phyloP scores from a whole-genome alignment of 352 stramenopile genomes.

The Pythium plurisporium region DNA sequence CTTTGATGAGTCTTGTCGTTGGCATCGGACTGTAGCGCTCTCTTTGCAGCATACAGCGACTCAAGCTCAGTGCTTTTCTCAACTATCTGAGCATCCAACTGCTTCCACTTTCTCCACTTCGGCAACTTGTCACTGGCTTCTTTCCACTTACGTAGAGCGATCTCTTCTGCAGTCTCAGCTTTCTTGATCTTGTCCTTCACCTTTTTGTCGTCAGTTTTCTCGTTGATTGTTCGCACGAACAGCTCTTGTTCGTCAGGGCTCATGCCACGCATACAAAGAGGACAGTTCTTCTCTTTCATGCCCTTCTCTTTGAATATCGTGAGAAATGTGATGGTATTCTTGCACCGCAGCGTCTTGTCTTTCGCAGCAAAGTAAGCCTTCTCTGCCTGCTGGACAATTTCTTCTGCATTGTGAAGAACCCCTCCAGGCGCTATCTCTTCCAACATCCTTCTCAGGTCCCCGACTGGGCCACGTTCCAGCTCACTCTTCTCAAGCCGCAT shows the following conservation, averaged over 20 bases:
- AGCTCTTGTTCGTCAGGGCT: slow-evolving; percentile 45
- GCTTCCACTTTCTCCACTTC: slow-evolving; percentile 63
- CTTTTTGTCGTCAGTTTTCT: slow-evolving; percentile 75
- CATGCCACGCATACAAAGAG: slow-evolving; percentile 66
- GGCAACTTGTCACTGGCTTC: slow-evolving; percentile 51
- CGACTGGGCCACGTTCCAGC: slow-evolving; percentile 53
- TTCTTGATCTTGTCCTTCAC: slow-evolving; percentile 75
- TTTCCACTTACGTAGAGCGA: slow-evolving; percentile 50
- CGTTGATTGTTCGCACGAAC: slow-evolving; percentile 58
- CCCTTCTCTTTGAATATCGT: slow-evolving; percentile 84
- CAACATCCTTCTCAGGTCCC: slow-evolving; percentile 42
- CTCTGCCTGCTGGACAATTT: slow-evolving; percentile 45
- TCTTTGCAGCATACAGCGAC: slow-evolving; percentile 37
- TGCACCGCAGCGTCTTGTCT: slow-evolving; percentile 73
- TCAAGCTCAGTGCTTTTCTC: slow-evolving; percentile 45
- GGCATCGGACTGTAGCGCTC: slow-evolving; percentile 45
- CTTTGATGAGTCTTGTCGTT: slow-evolving; percentile 41
- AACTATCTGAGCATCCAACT: slow-evolving; percentile 42
- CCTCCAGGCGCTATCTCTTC: slow-evolving; percentile 40
- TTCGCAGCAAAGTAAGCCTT: slow-evolving; percentile 72
- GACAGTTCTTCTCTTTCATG: slow-evolving; percentile 74
- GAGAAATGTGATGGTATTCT: slow-evolving; percentile 81
- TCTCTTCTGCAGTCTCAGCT: slow-evolving; percentile 45
- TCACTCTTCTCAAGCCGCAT: slow-evolving; percentile 42
- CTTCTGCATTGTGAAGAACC: slow-evolving; percentile 45